phyloP scores from a whole-genome alignment of 1,139 yeast genomes.

The Magnusiomyces suaveolens region DNA sequence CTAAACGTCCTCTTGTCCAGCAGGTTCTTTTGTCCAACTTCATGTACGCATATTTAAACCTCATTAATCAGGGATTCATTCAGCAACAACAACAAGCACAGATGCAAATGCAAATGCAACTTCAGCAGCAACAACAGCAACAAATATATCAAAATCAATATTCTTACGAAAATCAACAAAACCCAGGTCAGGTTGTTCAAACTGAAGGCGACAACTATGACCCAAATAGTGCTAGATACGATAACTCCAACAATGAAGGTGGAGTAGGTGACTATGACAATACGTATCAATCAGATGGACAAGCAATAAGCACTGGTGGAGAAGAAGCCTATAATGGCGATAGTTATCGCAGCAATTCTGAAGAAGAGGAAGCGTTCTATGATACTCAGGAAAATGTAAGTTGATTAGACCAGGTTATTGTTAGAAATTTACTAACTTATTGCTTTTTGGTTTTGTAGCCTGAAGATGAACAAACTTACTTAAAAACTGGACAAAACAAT shows the following conservation, averaged over 20 bases:
- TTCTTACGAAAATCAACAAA: constrained; percentile 9
- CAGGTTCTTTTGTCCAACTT: constrained; percentile 88
- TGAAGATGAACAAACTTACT: background rate
- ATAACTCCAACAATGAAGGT: too few relatives aligned
- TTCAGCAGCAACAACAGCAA: constrained; percentile 21
- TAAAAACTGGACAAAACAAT: background rate
- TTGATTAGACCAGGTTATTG: too few relatives aligned
- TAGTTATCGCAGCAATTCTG: background rate
- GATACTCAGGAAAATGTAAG: constrained; percentile 3
- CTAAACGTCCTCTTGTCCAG: constrained; percentile 80
- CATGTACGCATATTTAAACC: constrained; percentile 92
- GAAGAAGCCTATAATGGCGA: background rate
- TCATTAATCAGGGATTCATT: constrained; percentile 65
- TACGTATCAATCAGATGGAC: background rate
- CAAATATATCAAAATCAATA: constrained; percentile 5
- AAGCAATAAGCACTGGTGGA: background rate
- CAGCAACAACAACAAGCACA: constrained; percentile 27
- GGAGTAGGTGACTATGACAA: background rate
- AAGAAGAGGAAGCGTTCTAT: background rate
- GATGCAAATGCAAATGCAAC: constrained; percentile 16
- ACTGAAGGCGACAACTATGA: constrained; percentile 11
- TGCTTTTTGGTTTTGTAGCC: background rate
- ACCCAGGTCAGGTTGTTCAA: constrained; percentile 3
- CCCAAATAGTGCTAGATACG: background rate
- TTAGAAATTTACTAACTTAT: too few relatives aligned